Conservation (phyloP, 805 yeast genomes). For the Citeromyces matritensis region DNA sequence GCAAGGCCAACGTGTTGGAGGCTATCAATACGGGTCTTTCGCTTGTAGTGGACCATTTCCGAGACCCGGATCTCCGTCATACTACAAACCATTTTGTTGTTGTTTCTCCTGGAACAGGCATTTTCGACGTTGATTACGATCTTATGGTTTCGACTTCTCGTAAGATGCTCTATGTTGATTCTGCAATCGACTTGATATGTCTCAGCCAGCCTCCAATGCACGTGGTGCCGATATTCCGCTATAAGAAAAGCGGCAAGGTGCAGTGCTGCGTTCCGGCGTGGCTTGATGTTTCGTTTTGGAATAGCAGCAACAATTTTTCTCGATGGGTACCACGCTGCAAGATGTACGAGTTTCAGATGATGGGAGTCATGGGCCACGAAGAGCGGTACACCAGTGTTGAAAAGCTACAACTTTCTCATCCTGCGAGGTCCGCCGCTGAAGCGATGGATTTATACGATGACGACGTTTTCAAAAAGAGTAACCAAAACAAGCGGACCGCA, state of each 20-base stretch:
- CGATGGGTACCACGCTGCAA: slow-evolving; percentile 93
- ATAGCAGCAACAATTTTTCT: slow-evolving; percentile 29
- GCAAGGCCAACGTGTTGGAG: slow-evolving; percentile 81
- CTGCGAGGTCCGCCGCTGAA: slow-evolving; percentile 27
- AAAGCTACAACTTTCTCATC: slow-evolving; percentile 24
- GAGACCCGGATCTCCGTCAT: slow-evolving; percentile 76
- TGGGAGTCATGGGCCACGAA: slow-evolving; percentile 94
- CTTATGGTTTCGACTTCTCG: slow-evolving; percentile 61
- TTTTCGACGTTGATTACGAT: slow-evolving; percentile 81
- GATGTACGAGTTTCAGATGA: slow-evolving; percentile 93
- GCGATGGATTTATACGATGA: slow-evolving; percentile 60
- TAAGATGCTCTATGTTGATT: slow-evolving; percentile 62
- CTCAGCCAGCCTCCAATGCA: slow-evolving; percentile 86
- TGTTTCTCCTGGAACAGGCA: slow-evolving; percentile 85
- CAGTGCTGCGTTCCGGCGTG: slow-evolving; percentile 83
- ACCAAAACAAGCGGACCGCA: slow-evolving; percentile 9
- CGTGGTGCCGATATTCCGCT: slow-evolving; percentile 78
- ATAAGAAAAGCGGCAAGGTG: slow-evolving; percentile 34
- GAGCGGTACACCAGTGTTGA: slow-evolving; percentile 53
- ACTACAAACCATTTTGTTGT: slow-evolving; percentile 84
- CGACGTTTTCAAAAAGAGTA: slow-evolving; percentile 23
- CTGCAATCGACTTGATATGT: slow-evolving; percentile 81
- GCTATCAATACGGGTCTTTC: slow-evolving; percentile 77
- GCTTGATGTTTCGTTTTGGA: slow-evolving; percentile 91
- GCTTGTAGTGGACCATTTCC: slow-evolving; percentile 59